Base-by-base conservation (phyloP, 2,329 filamentous ascomycete species). In the Epichloe typhina region DNA sequence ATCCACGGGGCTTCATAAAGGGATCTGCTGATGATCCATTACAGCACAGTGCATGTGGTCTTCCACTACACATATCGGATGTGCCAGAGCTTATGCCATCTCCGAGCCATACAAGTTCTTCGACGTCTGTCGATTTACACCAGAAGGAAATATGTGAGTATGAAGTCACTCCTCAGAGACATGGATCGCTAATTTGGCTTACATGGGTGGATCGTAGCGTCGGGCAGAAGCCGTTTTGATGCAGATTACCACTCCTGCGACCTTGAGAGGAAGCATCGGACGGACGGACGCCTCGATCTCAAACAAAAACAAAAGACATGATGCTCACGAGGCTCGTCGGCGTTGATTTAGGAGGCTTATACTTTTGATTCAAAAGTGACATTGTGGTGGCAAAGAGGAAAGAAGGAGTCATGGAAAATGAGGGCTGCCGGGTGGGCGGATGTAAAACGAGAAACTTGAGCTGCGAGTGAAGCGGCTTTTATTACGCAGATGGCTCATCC, bases 31-130 rank as follows among this genome's bases (percentile, higher is more conserved):
- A 47, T 12, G 19, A 3, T 17, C 21, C 23, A 33, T 40, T 35
- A 13, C 40, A 68, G 66, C 66, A 26, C 66, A 68, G 52, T 65
- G 62, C 35, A 62, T 68, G 62, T 67, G 65, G 66, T 62, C 62
- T 8, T 52, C 52, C 6, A 60, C 63, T 3, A 64, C 62, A 3
- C 56, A 63, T 6, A 59, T 68, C 17, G 66, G 65, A 26, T 68
- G 65, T 43, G 64, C 62, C 13, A 60, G 58, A 26, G 61, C 64
- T 5, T 66, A 58, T 46, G 58, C 59, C 53, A 57, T 62, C 45
- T 59, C 58, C 9, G 56, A 62, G n/a, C 56, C 63, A 4, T 66
- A 61, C 58, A 65, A 63, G 50, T 56, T 61, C 49, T 67, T 59
- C 50, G 56, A 58, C 38, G 65, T 68, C 19, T 68, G 66, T 40